Evolutionary conservation across 1,284 basidiomycete species (phyloP).

Genomic region (Irpex sp.): DNA sequence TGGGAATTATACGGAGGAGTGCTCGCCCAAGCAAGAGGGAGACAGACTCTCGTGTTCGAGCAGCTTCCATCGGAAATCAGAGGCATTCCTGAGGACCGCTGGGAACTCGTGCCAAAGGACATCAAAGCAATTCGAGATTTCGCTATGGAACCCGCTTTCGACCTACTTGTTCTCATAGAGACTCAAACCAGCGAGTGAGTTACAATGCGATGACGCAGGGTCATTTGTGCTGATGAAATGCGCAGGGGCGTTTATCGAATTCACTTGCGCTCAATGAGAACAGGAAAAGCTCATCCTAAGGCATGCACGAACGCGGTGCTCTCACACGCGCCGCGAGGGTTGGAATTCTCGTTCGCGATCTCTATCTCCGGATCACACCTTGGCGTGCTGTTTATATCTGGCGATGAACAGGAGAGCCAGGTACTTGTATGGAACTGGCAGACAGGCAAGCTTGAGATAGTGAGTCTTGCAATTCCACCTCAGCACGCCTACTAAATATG

Average conservation of each 20-base stretch:
- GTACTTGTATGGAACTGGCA: conserved; percentile 65
- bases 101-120: conserved; percentile 41
- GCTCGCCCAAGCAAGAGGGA: conserved; percentile 40
- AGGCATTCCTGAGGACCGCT: conserved; percentile 41
- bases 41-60: conserved; percentile 36
- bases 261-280: conserved; percentile 44
- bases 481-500: background rate
- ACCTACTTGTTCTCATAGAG: conserved; percentile 53
- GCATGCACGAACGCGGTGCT: conserved; percentile 34
- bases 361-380: conserved; percentile 47
- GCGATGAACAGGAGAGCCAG: conserved; percentile 32
- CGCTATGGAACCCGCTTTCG: conserved; percentile 58
- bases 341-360: conserved; percentile 35
- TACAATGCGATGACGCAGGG: background rate
- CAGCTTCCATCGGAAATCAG: conserved; percentile 48
- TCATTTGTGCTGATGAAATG: background rate
- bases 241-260: conserved; percentile 24
- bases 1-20: conserved; percentile 64
- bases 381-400: conserved; percentile 40
- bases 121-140: conserved; percentile 46
- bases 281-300: conserved; percentile 43
- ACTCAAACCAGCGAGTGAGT: conserved; percentile 24
- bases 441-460: conserved; percentile 40
- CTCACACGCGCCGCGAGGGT: conserved; percentile 19
- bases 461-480: conserved; percentile 26